Base-by-base conservation (phyloP, 306 rosid genomes). In the Prunus mume region DNA sequence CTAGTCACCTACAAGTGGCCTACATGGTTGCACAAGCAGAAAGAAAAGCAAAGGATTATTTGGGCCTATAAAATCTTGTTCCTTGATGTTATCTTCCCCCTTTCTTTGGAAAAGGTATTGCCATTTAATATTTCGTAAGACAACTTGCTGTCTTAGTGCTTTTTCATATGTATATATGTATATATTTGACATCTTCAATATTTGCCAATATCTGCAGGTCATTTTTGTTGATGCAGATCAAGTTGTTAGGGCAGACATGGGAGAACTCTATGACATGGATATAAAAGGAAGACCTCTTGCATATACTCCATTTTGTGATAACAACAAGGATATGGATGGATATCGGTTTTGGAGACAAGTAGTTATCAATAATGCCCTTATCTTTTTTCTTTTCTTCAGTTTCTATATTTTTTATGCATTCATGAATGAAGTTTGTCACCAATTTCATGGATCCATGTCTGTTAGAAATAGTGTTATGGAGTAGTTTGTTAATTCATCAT, bases 321-420 rank as follows among this genome's bases (percentile, higher is more conserved):
- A 96, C 83, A 95, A 95, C 82, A 92, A 62, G 91, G 98, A 95
- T 77, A 95, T 95, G 98, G 98, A 95, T 83, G 98, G 99, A 57
- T 96, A 91, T 83, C 90, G 99, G 46, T 96, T 96, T 84, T 96
- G 99, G 99, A 88, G 99, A 89, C 98, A 96, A 85, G 99, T 96
- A 89, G 47, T 66, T 74, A 81, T 55, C 63, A 27, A 68, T 84
- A 17, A 34, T 15, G 27, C 8, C 30, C 19, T 75, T 83, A 34
- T 72, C 46, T 20, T 65, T 49, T 34, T 71, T n/a, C 22, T 51
- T 65, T 58, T 74, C 76, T 41, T 43, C 15, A 13, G 47, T 76
- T 45, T 63, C 71, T 43, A 57, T 20, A 18, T 72, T 50, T 78
- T 25, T 64, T 22, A 75, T 79, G 43, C 27, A 58, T 72, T 27